Evolutionary conservation across 345 rosid species (phyloP).

Genomic region (Microthlaspi erraticum): DNA sequence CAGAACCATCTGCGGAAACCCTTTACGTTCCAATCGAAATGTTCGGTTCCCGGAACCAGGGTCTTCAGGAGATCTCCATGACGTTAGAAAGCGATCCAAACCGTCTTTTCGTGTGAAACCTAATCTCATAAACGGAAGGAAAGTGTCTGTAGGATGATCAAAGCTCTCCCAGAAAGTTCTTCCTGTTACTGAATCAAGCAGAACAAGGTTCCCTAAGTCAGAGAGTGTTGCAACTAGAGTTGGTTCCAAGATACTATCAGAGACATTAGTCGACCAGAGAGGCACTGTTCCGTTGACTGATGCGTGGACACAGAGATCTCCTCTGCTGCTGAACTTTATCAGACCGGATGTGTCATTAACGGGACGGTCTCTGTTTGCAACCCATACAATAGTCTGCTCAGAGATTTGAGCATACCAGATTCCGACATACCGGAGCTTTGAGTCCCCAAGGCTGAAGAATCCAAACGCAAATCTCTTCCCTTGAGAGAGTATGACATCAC

Average conservation of each 20-base stretch:
- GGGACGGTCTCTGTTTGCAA: conserved; percentile 61
- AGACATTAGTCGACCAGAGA: conserved; percentile 35
- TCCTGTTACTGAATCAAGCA: conserved; percentile 41
- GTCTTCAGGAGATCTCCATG: conserved; percentile 62
- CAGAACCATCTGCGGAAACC: conserved; percentile 53
- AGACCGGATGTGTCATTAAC: conserved; percentile 24
- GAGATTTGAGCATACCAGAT: conserved; percentile 69
- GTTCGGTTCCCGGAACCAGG: conserved; percentile 55
- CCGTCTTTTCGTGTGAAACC: conserved; percentile 53
- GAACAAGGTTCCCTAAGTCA: conserved; percentile 68
- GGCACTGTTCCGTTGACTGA: conserved; percentile 25
- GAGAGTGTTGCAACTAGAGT: conserved; percentile 52
- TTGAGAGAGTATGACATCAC: conserved; percentile 51
- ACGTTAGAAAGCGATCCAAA: conserved; percentile 47
- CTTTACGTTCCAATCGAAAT: conserved; percentile 45
- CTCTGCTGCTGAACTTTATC: conserved; percentile 35
- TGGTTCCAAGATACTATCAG: conserved; percentile 5
- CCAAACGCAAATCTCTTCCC: conserved; percentile 54
- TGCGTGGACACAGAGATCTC: conserved; percentile 33
- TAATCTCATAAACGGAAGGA: conserved; percentile 64
- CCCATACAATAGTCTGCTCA: conserved; percentile 64
- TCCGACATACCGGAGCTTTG: conserved; percentile 61
- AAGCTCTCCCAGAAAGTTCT: conserved; percentile 70
- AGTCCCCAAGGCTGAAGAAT: conserved; percentile 60
- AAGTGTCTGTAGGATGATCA: conserved; percentile 66